A percentile compares a stretch with the other conserved stretches of the same genome.
phyloP scores from a whole-genome alignment of 306 rosid species.

The Lablab purpureus region DNA sequence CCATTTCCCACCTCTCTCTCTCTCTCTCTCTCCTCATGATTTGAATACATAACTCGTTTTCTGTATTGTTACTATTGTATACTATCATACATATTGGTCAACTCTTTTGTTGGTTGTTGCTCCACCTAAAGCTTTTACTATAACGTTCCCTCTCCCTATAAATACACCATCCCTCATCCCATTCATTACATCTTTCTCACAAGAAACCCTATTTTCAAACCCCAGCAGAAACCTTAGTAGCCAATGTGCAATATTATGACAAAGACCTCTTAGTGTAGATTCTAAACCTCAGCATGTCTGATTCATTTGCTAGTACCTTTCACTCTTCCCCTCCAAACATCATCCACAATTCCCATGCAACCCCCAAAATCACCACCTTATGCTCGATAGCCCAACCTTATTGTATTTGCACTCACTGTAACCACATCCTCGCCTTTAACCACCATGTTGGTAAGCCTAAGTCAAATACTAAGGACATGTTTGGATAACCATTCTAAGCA shows the following conservation, averaged over 20 bases:
- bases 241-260: conserved; percentile 7
- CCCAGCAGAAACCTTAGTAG: background rate
- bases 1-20: background rate
- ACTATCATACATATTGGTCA: conserved; percentile 48
- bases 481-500: background rate
- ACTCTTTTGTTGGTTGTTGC: conserved; percentile 52
- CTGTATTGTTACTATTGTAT: conserved; percentile 19
- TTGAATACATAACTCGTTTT: conserved; percentile 37
- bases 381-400: conserved; percentile 47
- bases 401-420: conserved; percentile 51
- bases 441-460: conserved; percentile 53
- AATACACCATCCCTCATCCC: conserved; percentile 42
- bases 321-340: conserved; percentile 47
- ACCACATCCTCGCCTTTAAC: conserved; percentile 47
- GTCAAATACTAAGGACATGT: background rate
- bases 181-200: conserved; percentile 44
- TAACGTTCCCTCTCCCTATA: conserved; percentile 48
- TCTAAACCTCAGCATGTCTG: conserved; percentile 47
- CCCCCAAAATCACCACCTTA: conserved; percentile 40
- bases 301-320: conserved; percentile 45
- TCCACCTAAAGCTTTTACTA: conserved; percentile 55
- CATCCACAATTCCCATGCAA: conserved; percentile 37
- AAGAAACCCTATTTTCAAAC: conserved; percentile 32
- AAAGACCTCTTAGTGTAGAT: conserved; percentile 25
- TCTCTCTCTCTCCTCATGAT: conserved; percentile 34